These are phyloP conservation scores for Aspergillus uvarum DNA, from an alignment of 2,329 filamentous ascomycete genomes.

Conservation along the genomic window DNA sequence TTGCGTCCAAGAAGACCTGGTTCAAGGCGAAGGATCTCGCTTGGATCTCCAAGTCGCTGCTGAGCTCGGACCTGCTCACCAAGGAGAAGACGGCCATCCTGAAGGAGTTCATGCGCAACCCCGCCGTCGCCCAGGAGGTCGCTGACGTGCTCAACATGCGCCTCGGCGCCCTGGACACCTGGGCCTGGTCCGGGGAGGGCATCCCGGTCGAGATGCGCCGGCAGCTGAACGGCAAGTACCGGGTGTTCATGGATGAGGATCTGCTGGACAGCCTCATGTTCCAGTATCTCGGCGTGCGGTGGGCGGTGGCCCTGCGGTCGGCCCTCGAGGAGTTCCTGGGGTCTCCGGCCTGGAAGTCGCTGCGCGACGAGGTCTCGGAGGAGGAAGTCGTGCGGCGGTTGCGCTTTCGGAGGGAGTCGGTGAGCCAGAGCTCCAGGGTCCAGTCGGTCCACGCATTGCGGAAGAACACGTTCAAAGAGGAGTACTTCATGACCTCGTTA, in stretches of 20 bases:
- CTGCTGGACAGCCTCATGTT: slow-evolving; percentile 56
- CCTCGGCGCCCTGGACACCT: slow-evolving; percentile 51
- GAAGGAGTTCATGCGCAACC: slow-evolving; percentile 52
- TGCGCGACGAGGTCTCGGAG: slow-evolving; percentile 34
- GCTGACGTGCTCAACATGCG: slow-evolving; percentile 60
- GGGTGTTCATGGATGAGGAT: slow-evolving; percentile 61
- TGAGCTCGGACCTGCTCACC: slow-evolving; percentile 52
- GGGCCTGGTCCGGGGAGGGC: slow-evolving; percentile 51
- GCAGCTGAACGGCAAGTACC: slow-evolving; percentile 58
- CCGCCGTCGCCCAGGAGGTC: slow-evolving; percentile 53
- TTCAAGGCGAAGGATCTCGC: slow-evolving; percentile 47
- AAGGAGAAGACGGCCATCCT: slow-evolving; percentile 53
- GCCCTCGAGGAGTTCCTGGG: slow-evolving; percentile 40
- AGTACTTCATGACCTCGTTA: slow-evolving; percentile 59
- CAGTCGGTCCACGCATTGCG: slow-evolving; percentile 33
- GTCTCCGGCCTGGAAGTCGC: slow-evolving; percentile 44
- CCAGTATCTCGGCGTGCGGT: slow-evolving; percentile 55
- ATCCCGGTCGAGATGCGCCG: slow-evolving; percentile 53
- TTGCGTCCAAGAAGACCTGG: slow-evolving; percentile 32
- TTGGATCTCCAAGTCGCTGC: slow-evolving; percentile 50
- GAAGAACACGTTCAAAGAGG: slow-evolving; percentile 39
- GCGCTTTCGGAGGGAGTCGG: slow-evolving; percentile 38
- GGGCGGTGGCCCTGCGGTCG: slow-evolving; percentile 50
- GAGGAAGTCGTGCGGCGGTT: slow-evolving; percentile 44
- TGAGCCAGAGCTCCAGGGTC: slow-evolving; percentile 11